Percentiles rank a stretch among this genome's conserved stretches.
Evolutionary conservation across 148 eudicot species (phyloP).

Genomic region (Rhododendron simsii): DNA sequence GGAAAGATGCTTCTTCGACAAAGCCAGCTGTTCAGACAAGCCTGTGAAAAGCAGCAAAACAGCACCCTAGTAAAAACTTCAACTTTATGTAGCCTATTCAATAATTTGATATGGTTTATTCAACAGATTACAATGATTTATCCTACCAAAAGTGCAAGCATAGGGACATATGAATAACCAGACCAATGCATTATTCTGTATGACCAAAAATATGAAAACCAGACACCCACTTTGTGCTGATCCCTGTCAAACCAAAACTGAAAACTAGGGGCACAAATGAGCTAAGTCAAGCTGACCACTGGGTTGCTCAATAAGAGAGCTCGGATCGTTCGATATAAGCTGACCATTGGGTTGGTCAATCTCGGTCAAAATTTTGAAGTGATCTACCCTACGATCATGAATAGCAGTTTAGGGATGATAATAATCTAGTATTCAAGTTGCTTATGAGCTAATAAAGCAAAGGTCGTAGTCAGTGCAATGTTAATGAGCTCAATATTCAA

Average conservation of each 20-base stretch:
- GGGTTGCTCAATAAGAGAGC: not conserved
- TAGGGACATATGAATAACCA: not conserved
- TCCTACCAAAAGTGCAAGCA: not conserved
- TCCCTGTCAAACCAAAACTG: not conserved
- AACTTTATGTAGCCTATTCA: not conserved
- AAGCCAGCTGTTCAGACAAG: constrained; percentile 25
- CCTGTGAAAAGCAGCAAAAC: constrained; percentile 39
- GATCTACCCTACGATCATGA: not conserved
- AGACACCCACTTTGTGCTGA: not conserved
- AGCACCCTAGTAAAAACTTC: not conserved
- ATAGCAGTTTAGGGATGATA: not conserved
- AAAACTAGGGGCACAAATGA: not conserved
- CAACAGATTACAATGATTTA: constrained; percentile 4
- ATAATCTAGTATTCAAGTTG: not conserved
- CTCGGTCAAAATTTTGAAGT: not conserved
- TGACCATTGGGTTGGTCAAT: not conserved
- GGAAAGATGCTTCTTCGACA: constrained; percentile 39
- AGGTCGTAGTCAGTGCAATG: not conserved
- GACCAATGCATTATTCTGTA: not conserved
- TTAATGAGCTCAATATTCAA: not conserved
- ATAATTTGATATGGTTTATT: not conserved
- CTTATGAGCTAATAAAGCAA: constrained; percentile 3
- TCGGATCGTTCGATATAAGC: not conserved
- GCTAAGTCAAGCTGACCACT: not conserved
- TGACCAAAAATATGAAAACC: not conserved